phyloP scores from a whole-genome alignment of 2,329 filamentous ascomycete species.

The Lasiodiplodia citricola region DNA sequence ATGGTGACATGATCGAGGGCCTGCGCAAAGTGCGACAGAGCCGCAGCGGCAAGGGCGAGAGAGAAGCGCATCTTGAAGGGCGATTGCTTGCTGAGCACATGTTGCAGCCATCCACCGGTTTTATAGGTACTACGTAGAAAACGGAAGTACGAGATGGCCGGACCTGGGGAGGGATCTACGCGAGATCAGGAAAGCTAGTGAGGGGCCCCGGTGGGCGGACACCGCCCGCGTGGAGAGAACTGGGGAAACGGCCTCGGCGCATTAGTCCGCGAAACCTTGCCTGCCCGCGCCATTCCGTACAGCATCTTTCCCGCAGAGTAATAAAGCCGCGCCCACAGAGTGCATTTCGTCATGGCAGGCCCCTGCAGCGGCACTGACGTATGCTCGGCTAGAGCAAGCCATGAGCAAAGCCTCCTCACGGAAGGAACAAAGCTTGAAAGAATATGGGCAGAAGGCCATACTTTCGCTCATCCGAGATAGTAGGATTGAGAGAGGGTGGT shows the following conservation, averaged over 20 bases:
- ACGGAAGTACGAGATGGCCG: conserved; percentile 7
- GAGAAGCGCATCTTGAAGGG: conserved; percentile 15
- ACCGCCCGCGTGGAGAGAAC: conserved; percentile 15
- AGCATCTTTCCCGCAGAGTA: conserved; percentile 6
- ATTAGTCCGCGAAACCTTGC: conserved; percentile 15
- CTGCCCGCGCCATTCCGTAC: conserved; percentile 1
- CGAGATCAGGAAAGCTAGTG: conserved; percentile 9
- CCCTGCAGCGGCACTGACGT: not conserved
- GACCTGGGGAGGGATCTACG: conserved; percentile 15
- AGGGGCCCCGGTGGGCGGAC: conserved; percentile 25
- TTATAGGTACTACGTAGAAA: conserved; percentile 1
- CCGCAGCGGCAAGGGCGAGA: conserved; percentile 8
- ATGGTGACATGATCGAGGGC: conserved; percentile 40
- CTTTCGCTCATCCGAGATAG: not conserved
- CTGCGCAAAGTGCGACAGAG: not conserved
- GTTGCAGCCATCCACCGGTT: not conserved
- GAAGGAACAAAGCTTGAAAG: not conserved
- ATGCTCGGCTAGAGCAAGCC: not conserved
- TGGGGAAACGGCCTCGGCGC: conserved; percentile 21
- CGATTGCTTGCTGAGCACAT: conserved; percentile 1
- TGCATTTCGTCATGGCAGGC: not conserved
- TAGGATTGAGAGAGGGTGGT: not conserved
- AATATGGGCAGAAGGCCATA: not conserved
- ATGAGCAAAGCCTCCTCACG: not conserved
- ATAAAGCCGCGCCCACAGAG: not conserved